Conservation (phyloP, 2,329 filamentous ascomycete genomes). For the Domatiomyces catenatus region DNA sequence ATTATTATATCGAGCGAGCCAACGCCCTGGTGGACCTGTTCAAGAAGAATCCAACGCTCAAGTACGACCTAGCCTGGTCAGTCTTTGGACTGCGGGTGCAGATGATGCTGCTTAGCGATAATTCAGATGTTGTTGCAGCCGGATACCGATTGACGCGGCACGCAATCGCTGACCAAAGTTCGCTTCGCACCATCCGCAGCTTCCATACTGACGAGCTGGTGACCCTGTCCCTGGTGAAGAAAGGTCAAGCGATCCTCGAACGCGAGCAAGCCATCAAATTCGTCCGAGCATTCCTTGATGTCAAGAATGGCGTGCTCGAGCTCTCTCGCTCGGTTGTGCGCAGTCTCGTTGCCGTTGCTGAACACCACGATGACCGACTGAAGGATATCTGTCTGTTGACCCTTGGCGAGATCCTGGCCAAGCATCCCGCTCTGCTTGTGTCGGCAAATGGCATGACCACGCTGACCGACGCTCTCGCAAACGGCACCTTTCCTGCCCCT, state of each 20-base stretch:
- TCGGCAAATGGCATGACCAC: constrained; percentile 71
- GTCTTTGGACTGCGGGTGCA: constrained; percentile 89
- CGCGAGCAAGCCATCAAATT: constrained; percentile 95
- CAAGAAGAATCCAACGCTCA: constrained; percentile 78
- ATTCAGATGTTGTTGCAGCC: constrained; percentile 84
- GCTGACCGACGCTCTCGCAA: constrained; percentile 79
- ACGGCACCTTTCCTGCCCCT: constrained; percentile 81
- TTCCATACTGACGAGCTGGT: constrained; percentile 88
- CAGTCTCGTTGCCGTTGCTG: constrained; percentile 78
- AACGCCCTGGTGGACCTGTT: constrained; percentile 95
- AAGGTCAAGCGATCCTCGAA: constrained; percentile 92
- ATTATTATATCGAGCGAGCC: constrained; percentile 87
- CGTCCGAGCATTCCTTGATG: constrained; percentile 82
- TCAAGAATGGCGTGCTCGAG: constrained; percentile 80
- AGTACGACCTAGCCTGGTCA: constrained; percentile 93
- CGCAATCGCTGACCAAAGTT: constrained; percentile 80
- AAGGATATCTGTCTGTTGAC: constrained; percentile 87
- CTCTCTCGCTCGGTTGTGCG: constrained; percentile 75
- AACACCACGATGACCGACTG: constrained; percentile 70
- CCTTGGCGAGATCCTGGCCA: constrained; percentile 75
- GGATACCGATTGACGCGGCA: constrained; percentile 89
- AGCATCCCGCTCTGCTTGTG: constrained; percentile 66
- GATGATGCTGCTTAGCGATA: constrained; percentile 89
- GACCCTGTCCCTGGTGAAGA: constrained; percentile 82
- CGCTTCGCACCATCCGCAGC: constrained; percentile 70